Percentiles rank a stretch among this genome's conserved stretches.
Conservation (phyloP, 441 rosid genomes). For the Gossypium davidsonii region DNA sequence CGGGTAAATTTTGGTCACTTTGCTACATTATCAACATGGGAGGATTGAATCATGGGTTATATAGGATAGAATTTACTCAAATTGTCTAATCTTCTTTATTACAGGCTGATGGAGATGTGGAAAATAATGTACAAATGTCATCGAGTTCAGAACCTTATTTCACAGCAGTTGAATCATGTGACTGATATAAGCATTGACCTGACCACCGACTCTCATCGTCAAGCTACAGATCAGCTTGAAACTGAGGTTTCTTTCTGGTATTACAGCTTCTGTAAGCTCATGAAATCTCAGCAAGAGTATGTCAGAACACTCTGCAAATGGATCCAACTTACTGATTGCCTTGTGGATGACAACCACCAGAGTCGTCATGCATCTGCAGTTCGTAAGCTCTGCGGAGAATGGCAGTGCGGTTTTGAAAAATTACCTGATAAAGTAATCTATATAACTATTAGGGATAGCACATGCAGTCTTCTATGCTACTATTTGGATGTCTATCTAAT, state of each 20-base stretch:
- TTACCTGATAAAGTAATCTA: conserved; percentile 71
- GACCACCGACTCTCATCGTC: conserved; percentile 63
- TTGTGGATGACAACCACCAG: conserved; percentile 44
- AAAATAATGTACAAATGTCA: conserved; percentile 74
- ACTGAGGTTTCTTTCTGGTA: conserved; percentile 62
- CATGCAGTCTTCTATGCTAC: background rate
- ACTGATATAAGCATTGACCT: conserved; percentile 39
- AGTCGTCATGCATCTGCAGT: conserved; percentile 42
- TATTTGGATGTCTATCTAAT: background rate
- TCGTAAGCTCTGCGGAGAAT: conserved; percentile 59
- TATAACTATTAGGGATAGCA: background rate
- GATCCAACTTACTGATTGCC: conserved; percentile 54
- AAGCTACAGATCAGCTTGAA: conserved; percentile 58
- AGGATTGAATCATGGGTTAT: background rate
- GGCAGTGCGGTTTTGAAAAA: conserved; percentile 60
- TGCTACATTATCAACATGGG: conserved; percentile 22
- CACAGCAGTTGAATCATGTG: conserved; percentile 62
- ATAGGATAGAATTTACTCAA: background rate
- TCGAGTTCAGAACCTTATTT: conserved; percentile 66
- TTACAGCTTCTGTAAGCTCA: conserved; percentile 66
- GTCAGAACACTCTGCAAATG: conserved; percentile 61
- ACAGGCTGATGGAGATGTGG: conserved; percentile 75
- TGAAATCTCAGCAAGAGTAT: conserved; percentile 61
- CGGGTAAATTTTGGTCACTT: conserved; percentile 44
- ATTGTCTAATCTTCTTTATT: conserved; percentile 1